These are phyloP conservation scores for Acer saccharum DNA, from an alignment of 345 rosid genomes.

Conservation along the genomic window DNA sequence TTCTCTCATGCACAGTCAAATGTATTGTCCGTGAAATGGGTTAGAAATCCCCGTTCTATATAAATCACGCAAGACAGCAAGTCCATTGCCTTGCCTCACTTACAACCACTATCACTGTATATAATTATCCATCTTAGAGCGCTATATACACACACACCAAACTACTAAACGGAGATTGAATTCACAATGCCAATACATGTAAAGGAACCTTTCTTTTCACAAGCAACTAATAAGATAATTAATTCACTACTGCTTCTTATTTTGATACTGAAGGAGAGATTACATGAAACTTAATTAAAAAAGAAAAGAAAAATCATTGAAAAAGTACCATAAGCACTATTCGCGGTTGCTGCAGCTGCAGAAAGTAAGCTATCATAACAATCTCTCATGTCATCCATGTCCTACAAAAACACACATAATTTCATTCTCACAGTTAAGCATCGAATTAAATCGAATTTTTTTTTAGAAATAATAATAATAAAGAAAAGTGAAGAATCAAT, in stretches of 20 bases:
- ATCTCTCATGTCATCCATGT: slow-evolving; percentile 82
- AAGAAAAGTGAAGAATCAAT: neutral
- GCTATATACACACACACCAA: neutral
- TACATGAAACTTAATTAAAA: neutral
- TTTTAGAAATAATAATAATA: neutral
- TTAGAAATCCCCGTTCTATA: neutral
- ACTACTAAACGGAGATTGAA: neutral
- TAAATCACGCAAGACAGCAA: no score
- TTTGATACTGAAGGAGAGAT: neutral
- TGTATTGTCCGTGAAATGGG: neutral
- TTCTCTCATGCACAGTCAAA: neutral
- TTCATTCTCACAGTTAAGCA: neutral
- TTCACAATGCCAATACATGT: neutral
- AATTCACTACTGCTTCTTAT: neutral
- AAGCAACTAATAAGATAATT: neutral
- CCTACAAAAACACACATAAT: slow-evolving; percentile 41
- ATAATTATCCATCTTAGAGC: neutral
- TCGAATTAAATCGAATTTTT: neutral
- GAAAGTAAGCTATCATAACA: slow-evolving; percentile 92
- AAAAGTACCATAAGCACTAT: slow-evolving; percentile 74
- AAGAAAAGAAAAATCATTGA: neutral
- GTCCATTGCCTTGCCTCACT: neutral
- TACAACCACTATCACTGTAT: neutral
- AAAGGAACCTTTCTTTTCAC: neutral
- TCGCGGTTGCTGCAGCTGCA: slow-evolving; percentile 96